These are phyloP conservation scores for Trichophyton equinum DNA, from an alignment of 2,329 filamentous ascomycete genomes.

Conservation along the genomic window DNA sequence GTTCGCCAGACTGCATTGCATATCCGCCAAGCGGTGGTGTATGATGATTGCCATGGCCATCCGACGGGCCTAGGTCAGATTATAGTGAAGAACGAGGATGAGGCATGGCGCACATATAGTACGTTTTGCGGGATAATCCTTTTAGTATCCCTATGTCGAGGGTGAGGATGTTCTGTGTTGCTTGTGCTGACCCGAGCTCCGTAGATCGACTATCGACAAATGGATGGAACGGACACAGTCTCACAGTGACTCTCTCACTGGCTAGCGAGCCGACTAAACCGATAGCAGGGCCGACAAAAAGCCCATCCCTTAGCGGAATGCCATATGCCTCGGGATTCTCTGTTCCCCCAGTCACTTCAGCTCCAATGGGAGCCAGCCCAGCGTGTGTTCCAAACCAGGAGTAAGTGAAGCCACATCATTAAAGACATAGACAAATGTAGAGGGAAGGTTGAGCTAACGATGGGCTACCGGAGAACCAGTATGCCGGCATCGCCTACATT, in stretches of 20 bases:
- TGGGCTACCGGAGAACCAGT: not conserved
- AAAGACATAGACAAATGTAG: not conserved
- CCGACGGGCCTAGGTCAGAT: conserved; percentile 34
- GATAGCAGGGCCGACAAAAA: conserved; percentile 32
- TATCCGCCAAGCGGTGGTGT: conserved; percentile 34
- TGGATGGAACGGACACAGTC: conserved; percentile 33
- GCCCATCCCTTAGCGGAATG: conserved; percentile 21
- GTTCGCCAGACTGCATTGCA: conserved; percentile 33
- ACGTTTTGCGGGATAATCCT: conserved; percentile 1
- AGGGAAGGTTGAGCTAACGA: not conserved
- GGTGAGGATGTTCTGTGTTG: not conserved
- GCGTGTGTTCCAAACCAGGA: conserved; percentile 27
- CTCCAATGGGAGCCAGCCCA: conserved; percentile 18
- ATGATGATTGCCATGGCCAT: conserved; percentile 32
- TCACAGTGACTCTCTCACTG: conserved; percentile 31
- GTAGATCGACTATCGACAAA: conserved; percentile 30
- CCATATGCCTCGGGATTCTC: conserved; percentile 21
- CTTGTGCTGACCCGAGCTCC: not conserved
- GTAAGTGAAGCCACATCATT: conserved; percentile 17
- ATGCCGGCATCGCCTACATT: conserved; percentile 12
- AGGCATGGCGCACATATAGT: conserved; percentile 35
- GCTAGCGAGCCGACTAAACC: conserved; percentile 30
- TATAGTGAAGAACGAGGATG: conserved; percentile 34
- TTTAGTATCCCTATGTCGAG: not conserved
- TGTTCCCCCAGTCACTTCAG: conserved; percentile 18